Base-by-base conservation (phyloP, 257 asterid species). In the Verbascum thapsus region DNA sequence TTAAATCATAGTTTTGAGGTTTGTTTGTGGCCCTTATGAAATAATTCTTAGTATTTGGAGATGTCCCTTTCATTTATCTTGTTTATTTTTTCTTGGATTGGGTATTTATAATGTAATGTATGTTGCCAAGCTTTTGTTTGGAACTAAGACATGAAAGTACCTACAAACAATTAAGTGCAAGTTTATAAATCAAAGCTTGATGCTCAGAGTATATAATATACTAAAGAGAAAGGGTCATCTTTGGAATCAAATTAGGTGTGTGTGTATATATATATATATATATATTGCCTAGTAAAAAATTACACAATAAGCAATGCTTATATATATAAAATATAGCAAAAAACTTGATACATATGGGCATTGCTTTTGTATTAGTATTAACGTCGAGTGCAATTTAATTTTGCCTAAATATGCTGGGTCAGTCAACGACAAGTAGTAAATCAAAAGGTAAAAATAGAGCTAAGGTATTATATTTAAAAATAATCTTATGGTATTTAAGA, bases 1-100 rank as follows among this genome's bases (percentile, higher is more conserved):
- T 12, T n/a, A n/a, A n/a, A 43, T 70, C 45, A 17, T 58, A 10
- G 22, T 52, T 17, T 43, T 23, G 56, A 65, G 7, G 56, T 60
- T 66, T 61, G 56, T 60, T 66, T 61, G 15, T 40, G 50, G 22
- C 5, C 11, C 48, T 42, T 35, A 7, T 17, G 38, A n/a, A 35
- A 43, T 40, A 16, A 15, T n/a, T 41, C n/a, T 42, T 45, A 43
- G 18, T 13, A 43, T 61, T 49, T 18, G 10, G 44, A 50, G 9
- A 2, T 42, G 50, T 18, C 23, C 34, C 1, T 61, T 6, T 13
- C 3, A 49, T 16, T 17, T 42, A 34, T 43, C 8, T 19, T 7
- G 5, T 10, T 45, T 42, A 11, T 35, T 18, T 17, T 20, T 15
- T 32, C 20, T 19, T 18, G 65, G 53, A 26, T 55, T 47, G 38